These are phyloP conservation scores for Colletotrichum agaves DNA, from an alignment of 2,329 filamentous ascomycete species.

Conservation along the genomic window DNA sequence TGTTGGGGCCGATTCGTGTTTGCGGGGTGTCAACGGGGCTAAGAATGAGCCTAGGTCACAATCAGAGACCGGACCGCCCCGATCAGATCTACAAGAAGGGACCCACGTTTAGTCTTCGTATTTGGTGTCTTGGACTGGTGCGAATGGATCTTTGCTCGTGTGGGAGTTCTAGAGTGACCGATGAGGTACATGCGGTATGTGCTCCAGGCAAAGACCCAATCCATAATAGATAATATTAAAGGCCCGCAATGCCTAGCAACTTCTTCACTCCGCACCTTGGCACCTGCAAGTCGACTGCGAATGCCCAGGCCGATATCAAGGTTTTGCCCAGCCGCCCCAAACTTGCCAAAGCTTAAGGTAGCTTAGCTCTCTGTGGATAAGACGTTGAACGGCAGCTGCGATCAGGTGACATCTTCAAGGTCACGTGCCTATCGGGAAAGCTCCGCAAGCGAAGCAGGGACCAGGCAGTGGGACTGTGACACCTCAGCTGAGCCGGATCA, in stretches of 20 bases:
- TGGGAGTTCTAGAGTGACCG: neutral
- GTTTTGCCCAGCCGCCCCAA: constrained; percentile 4
- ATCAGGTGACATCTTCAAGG: neutral
- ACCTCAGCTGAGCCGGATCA: constrained; percentile 36
- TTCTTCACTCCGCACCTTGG: neutral
- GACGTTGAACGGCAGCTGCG: neutral
- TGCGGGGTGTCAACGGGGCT: constrained; percentile 27
- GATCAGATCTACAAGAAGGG: constrained; percentile 11
- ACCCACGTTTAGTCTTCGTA: constrained; percentile 5
- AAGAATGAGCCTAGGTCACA: constrained; percentile 11
- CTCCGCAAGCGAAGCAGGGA: constrained; percentile 13
- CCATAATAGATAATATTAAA: neutral
- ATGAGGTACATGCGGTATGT: neutral
- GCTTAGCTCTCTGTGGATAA: neutral
- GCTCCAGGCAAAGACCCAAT: neutral
- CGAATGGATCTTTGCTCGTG: neutral
- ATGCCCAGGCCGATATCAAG: neutral
- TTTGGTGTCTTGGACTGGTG: neutral
- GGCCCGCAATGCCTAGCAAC: neutral
- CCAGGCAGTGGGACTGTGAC: constrained; percentile 33
- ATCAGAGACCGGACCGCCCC: constrained; percentile 1
- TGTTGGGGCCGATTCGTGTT: constrained; percentile 29
- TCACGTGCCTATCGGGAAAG: neutral
- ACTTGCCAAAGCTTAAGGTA: constrained; percentile 8
- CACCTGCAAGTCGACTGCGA: neutral